Percentiles rank a stretch among this genome's conserved stretches.
Evolutionary conservation across 306 rosid species (phyloP).

Genomic region (Fagus crenata): DNA sequence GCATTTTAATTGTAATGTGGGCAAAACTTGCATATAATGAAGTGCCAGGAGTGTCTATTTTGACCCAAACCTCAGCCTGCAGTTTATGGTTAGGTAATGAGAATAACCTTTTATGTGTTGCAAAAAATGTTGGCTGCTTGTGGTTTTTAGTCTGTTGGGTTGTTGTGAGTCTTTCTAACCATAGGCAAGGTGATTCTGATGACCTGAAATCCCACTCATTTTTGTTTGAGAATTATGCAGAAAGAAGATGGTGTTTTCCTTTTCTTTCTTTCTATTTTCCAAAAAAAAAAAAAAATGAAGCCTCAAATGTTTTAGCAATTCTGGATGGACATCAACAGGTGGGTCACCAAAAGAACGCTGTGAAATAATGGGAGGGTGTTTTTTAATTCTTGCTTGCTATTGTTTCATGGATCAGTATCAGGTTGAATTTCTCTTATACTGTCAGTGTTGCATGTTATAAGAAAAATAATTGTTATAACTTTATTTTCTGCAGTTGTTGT

Average conservation of each 20-base stretch:
- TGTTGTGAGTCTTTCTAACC: not conserved
- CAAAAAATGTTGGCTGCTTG: not conserved
- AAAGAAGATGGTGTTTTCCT: not conserved
- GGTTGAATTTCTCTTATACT: conserved; percentile 21
- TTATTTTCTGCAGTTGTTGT: conserved; percentile 64
- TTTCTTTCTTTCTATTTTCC: too few species aligned
- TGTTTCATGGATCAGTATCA: conserved; percentile 26
- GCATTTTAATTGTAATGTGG: not conserved
- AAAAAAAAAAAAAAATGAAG: not conserved
- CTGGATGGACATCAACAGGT: not conserved
- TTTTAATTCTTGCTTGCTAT: not conserved
- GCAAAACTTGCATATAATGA: not conserved
- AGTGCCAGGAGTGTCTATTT: not conserved
- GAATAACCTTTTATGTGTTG: not conserved
- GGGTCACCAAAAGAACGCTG: not conserved
- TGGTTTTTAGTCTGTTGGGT: not conserved
- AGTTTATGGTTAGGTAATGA: not conserved
- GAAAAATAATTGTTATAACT: conserved; percentile 11
- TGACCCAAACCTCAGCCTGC: not conserved
- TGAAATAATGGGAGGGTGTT: not conserved
- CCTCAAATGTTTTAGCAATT: not conserved
- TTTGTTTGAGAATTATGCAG: not conserved
- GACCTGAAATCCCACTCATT: not conserved
- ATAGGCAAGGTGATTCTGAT: not conserved
- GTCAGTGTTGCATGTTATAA: conserved; percentile 24